Evolutionary conservation across 2,329 filamentous ascomycete genomes (phyloP), one percentile per base, ranked within the genome.

Genomic region (Chaetomiaceae sp.): DNA sequence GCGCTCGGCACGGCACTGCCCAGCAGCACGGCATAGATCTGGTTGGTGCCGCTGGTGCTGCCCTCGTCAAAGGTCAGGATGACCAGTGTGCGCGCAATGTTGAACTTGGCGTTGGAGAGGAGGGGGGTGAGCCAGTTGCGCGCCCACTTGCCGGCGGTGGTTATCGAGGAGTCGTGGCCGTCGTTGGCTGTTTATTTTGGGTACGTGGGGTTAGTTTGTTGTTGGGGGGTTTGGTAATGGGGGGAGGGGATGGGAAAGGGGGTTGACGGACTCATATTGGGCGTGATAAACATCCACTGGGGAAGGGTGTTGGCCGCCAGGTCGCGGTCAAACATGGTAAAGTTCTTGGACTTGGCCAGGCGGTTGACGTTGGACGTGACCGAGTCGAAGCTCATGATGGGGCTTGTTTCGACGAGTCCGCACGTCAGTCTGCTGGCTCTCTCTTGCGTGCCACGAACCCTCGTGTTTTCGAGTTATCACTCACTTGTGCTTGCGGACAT

Each of bases 281-380:
- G 38, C 14, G 38, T 41, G 20, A 41, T 41, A n/a, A 41, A 41
- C 38, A 41, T 41, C 38, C 38, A 41, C 38, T 41, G 38, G 4
- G 38, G 38, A 21, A 41, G 38, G 13, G 5, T 25, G 38, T 41
- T 41, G 13, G 38, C 38, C 2, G 38, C 38, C 13, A 41, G 38
- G 13, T 41, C 38, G 4, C 13, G 12, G 21, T 41, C 14, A 21
- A 41, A 41, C 38, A 41, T 41, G 21, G 38, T 41, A 17, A 41
- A 27, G 38, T 41, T 41, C 38, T 41, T 41, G 38, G 13, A 41
- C 20, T 27, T 41, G 13, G 38, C 38, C 13, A 41, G 20, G 5
- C 38, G 38, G 14, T 27, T 27, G 4, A 21, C n/a, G 21, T 41
- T 16, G 13, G 38, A 41, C 3, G 38, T 41, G 14, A 41, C 21